Evolutionary conservation across 2,329 filamentous ascomycete genomes (phyloP).

Genomic region (Triangularia setosa): DNA sequence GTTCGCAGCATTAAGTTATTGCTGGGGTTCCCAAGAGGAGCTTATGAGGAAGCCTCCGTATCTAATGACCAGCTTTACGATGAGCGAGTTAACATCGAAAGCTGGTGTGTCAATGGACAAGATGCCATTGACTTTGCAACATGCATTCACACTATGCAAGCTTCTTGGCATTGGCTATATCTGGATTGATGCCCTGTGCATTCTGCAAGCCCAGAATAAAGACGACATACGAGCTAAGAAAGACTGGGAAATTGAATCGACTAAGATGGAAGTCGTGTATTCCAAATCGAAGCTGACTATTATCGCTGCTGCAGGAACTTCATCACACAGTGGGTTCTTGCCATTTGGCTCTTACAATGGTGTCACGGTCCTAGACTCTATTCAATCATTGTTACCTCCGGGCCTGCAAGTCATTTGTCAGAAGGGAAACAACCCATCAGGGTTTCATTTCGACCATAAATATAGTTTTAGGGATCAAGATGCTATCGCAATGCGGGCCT

Average conservation of each 20-base stretch:
- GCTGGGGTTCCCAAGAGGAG: background rate
- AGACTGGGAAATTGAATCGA: background rate
- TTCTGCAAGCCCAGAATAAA: background rate
- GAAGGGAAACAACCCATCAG: too few species aligned
- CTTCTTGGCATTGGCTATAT: background rate
- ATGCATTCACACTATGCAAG: background rate
- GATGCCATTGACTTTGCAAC: background rate
- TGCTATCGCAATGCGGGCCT: background rate
- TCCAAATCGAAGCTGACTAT: background rate
- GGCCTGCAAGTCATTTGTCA: background rate
- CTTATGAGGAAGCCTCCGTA: background rate
- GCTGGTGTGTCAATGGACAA: background rate
- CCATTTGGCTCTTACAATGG: background rate
- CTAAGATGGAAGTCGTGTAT: constrained; percentile 1
- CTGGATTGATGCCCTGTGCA: constrained; percentile 5
- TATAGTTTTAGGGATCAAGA: background rate
- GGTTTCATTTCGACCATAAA: background rate
- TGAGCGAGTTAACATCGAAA: background rate
- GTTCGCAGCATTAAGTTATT: background rate
- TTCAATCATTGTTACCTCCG: background rate
- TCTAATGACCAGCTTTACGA: background rate
- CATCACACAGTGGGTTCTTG: background rate
- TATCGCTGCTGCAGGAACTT: background rate
- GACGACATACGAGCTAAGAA: background rate
- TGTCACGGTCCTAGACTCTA: background rate